These are phyloP conservation scores for Rhinocladiella similis DNA, from an alignment of 2,329 filamentous ascomycete genomes.

Conservation along the genomic window DNA sequence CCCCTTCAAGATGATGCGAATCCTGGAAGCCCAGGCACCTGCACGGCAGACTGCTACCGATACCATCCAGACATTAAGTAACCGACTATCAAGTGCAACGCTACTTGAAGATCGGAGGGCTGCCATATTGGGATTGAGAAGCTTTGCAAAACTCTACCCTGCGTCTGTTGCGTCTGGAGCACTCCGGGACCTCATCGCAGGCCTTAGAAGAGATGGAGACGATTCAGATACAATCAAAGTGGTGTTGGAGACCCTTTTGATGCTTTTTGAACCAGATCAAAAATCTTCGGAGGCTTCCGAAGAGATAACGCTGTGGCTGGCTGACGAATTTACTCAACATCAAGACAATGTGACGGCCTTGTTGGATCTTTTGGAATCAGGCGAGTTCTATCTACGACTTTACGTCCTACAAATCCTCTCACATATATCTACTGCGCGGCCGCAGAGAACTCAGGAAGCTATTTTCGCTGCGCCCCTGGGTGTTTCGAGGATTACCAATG, in stretches of 20 bases:
- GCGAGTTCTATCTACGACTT: conserved; percentile 85
- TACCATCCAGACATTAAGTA: conserved; percentile 87
- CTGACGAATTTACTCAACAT: conserved; percentile 95
- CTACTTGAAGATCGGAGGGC: conserved; percentile 91
- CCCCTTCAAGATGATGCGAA: conserved; percentile 50
- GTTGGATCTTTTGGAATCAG: conserved; percentile 81
- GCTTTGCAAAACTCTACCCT: conserved; percentile 94
- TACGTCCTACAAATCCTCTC: conserved; percentile 88
- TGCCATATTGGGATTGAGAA: conserved; percentile 87
- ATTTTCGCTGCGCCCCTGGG: conserved; percentile 86
- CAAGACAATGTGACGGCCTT: conserved; percentile 95
- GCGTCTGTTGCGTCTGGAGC: conserved; percentile 93
- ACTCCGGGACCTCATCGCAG: conserved; percentile 82
- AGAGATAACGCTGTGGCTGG: conserved; percentile 92
- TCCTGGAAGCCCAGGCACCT: conserved; percentile 71
- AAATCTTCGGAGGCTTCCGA: conserved; percentile 68
- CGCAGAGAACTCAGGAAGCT: conserved; percentile 91
- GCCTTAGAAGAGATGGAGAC: conserved; percentile 81
- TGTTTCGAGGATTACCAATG: conserved; percentile 79
- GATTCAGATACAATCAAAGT: conserved; percentile 97
- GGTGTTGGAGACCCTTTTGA: conserved; percentile 89
- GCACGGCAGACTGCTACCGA: conserved; percentile 95
- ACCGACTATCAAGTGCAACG: conserved; percentile 82
- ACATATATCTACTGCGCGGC: conserved; percentile 79
- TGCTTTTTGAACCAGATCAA: conserved; percentile 77